phyloP scores from a whole-genome alignment of 345 rosid species.

The Lepidium sativum region DNA sequence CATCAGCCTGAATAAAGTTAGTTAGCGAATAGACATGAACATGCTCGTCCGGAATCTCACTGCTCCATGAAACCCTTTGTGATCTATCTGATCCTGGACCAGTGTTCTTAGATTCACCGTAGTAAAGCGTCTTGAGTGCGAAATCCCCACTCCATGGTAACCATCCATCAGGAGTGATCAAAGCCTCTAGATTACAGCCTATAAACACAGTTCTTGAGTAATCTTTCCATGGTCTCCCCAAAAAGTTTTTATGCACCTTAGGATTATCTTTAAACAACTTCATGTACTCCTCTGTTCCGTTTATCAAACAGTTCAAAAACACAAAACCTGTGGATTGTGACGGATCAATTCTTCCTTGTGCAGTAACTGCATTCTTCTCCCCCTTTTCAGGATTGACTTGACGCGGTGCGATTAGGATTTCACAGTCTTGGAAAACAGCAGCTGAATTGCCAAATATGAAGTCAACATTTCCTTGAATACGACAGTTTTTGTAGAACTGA shows the following conservation, averaged over 20 bases:
- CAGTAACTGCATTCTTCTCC: slow-evolving; percentile 64
- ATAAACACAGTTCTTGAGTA: slow-evolving; percentile 73
- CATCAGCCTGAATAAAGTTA: slow-evolving; percentile 81
- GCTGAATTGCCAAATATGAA: slow-evolving; percentile 92
- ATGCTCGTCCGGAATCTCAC: slow-evolving; percentile 50
- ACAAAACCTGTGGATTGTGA: slow-evolving; percentile 69
- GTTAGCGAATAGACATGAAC: slow-evolving; percentile 43
- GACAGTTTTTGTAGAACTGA: slow-evolving; percentile 74
- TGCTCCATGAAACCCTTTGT: slow-evolving; percentile 69
- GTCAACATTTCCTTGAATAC: slow-evolving; percentile 82
- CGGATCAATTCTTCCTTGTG: slow-evolving; percentile 87
- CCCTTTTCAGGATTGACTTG: slow-evolving; percentile 69
- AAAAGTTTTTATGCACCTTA: slow-evolving; percentile 48
- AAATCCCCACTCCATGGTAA: slow-evolving; percentile 68
- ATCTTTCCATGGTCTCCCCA: slow-evolving; percentile 98
- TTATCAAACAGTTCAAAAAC: slow-evolving; percentile 60
- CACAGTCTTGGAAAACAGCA: slow-evolving; percentile 63
- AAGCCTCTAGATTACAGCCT: slow-evolving; percentile 43
- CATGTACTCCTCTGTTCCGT: slow-evolving; percentile 77
- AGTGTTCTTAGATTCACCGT: slow-evolving; percentile 62
- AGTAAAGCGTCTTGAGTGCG: slow-evolving; percentile 68
- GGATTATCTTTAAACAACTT: slow-evolving; percentile 49
- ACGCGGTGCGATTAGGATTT: slow-evolving; percentile 52
- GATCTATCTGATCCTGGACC: slow-evolving; percentile 56
- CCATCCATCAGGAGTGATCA: slow-evolving; percentile 69